Evolutionary conservation across 2,329 filamentous ascomycete genomes (phyloP), one percentile per base, ranked within the genome.

Genomic region (Sporothrix pallida): DNA sequence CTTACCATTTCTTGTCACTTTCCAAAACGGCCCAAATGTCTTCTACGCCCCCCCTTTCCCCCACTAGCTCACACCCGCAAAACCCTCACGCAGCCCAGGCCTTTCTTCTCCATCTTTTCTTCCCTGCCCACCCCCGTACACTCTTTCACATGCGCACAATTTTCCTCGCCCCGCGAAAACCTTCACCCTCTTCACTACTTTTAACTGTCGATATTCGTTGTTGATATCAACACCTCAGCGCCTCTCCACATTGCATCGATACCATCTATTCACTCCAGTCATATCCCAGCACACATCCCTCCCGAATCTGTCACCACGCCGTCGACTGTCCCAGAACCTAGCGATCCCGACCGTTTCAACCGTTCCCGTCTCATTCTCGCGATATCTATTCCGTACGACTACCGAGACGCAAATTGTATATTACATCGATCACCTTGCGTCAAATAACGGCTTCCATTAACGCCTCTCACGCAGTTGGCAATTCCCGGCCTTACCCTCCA

Each of bases 111-210:
- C 70, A 62, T 52, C 65, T 73, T 60, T 62, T 73, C 17, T 3
- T 54, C 20, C 37, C 42, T 69, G 48, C 46, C 46, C 46, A 52
- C n/a, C 12, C 37, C 37, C 23, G 26, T 54, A 17, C 52, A 26
- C 44, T 7, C 71, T 68, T 68, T 72, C 71, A 73, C 71, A 73
- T 73, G 71, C 52, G 71, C 71, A 60, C 69, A 73, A 69, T 52
- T 60, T 68, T 60, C 52, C 58, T 68, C 71, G 62, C 71, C 71
- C 62, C 71, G 52, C 71, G 48, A 67, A 23, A 63, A 17, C 50
- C n/a, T 63, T 44, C n/a, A n/a, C 31, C 10, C 26, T 31, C 31
- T 23, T n/a, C 8, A 42, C 1, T 2, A 20, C 50, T 70, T 26
- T 1, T 10, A 13, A 20, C 20, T 17, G 10, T 31, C 69, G 20